Conservation (phyloP, 805 yeast species). For the Ogataea minuta region DNA sequence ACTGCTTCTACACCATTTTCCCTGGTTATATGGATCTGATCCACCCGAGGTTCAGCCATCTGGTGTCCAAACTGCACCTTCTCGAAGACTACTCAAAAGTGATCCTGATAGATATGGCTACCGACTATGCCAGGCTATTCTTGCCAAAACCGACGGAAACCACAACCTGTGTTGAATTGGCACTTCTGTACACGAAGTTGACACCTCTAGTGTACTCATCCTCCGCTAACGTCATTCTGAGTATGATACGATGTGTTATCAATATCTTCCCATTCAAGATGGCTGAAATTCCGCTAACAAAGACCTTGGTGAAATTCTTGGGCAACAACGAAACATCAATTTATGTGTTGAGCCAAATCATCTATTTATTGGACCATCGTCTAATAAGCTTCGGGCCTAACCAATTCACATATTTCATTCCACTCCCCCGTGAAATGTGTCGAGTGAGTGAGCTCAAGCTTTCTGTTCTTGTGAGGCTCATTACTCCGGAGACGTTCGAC, state of each 20-base stretch:
- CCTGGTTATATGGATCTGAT: conserved; percentile 60
- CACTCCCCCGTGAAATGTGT: conserved; percentile 53
- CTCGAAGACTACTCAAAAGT: conserved; percentile 77
- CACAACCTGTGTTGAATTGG: conserved; percentile 53
- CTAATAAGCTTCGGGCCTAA: conserved; percentile 36
- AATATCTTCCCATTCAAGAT: conserved; percentile 60
- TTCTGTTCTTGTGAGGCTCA: conserved; percentile 56
- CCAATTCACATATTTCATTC: conserved; percentile 48
- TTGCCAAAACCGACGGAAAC: conserved; percentile 48
- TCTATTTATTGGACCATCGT: conserved; percentile 29
- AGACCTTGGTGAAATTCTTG: conserved; percentile 40
- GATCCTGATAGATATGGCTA: conserved; percentile 56
- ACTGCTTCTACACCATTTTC: conserved; percentile 51
- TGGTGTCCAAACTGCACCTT: conserved; percentile 37
- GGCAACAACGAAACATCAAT: conserved; percentile 8
- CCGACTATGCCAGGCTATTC: conserved; percentile 62
- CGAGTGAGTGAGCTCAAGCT: conserved; percentile 53
- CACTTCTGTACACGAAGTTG: conserved; percentile 49
- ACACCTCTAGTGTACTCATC: conserved; percentile 46
- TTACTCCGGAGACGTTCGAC: conserved; percentile 50
- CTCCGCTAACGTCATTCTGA: conserved; percentile 60
- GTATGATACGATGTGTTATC: conserved; percentile 54
- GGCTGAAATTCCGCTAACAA: conserved; percentile 46
- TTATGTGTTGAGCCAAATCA: conserved; percentile 18
- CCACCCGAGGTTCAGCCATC: conserved; percentile 64